Base-by-base conservation (phyloP, 2,329 filamentous ascomycete species). In the Westerdykella sp. region DNA sequence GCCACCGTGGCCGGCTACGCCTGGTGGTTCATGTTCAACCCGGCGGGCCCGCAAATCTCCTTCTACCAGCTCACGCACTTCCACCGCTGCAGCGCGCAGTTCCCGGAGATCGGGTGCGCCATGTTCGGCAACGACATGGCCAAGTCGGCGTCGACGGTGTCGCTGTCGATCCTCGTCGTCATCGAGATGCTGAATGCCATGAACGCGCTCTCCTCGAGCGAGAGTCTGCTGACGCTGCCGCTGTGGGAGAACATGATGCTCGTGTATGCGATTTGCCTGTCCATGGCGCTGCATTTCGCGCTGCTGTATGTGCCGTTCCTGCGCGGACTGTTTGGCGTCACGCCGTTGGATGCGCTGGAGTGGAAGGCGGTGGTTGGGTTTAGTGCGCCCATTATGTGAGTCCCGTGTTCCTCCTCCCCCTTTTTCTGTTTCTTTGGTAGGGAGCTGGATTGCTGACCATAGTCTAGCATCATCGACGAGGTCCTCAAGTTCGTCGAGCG, bases 21-120 rank as follows among this genome's bases (percentile, higher is more conserved):
- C n/a, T 98, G 93, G 93, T 98, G 89, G 87, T 98, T 97, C 76
- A 90, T 98, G 85, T 95, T 85, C 75, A 91, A 97, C 73, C 72
- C 82, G 7, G 81, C 83, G 54, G 93, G 93, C 1, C 93, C 93
- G 18, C 87, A 95, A 67, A 95, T 98, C 69, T 82, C 76, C 50
- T 95, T 97, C 73, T 85, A 79, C 67, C 87, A 98, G 65, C 75
- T 98, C 54, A 74, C 85, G 18, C 85, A 94, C 72, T 98, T 97
- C 82, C 93, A 98, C 73, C 83, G 84, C 65, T 98, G 93, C 79
- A 84, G 84, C 0, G 61, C 85, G 13, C 76, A 88, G 45, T 97
- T 95, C 73, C 80, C 89, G 0, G 84, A 91, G 57, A 87, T 97
- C 58, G 90, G 88, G 41, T 98, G 93, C 70, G 73, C 82, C 49